A percentile compares a stretch with the other conserved stretches of the same genome.
These are phyloP conservation scores for Paramecium caudatum DNA, from an alignment of 73 alveolate genomes.

Conservation along the genomic window DNA sequence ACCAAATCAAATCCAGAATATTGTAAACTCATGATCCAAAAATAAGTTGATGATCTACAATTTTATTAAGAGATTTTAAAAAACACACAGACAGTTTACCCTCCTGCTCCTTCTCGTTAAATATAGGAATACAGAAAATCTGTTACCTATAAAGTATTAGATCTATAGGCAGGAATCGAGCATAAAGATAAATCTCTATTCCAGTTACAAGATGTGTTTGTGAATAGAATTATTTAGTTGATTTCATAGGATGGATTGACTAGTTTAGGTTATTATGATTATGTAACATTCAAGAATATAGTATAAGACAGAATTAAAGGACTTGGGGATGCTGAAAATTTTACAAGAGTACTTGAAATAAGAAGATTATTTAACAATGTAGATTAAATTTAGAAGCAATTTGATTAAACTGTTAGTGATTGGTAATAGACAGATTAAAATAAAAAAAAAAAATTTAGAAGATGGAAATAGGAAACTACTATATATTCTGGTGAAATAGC, in stretches of 20 bases:
- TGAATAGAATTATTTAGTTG: constrained; percentile 23
- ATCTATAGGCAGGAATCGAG: constrained; percentile 3
- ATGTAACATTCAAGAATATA: constrained; percentile 29
- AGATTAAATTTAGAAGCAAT: not conserved
- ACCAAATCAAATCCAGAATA: constrained; percentile 25
- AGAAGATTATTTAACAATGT: constrained; percentile 1
- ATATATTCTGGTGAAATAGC: constrained; percentile 31
- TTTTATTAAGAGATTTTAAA: constrained; percentile 3
- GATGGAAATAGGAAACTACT: constrained; percentile 25
- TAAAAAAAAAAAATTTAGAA: not conserved
- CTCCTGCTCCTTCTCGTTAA: constrained; percentile 38
- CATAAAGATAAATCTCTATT: constrained; percentile 44
- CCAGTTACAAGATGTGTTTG: constrained; percentile 52
- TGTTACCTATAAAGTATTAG: constrained; percentile 28
- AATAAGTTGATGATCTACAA: constrained; percentile 32
- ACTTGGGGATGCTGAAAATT: constrained; percentile 27
- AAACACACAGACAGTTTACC: not conserved
- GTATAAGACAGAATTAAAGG: constrained; percentile 54
- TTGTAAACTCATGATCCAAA: constrained; percentile 19
- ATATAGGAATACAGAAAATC: constrained; percentile 13
- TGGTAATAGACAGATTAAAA: not conserved
- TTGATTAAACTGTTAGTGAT: not conserved
- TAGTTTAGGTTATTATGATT: constrained; percentile 26
- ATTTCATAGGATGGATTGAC: not conserved
- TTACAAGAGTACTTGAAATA: not conserved